Evolutionary conservation across 495 filamentous ascomycete species (phyloP).

Genomic region (Aspergillus affinis): DNA sequence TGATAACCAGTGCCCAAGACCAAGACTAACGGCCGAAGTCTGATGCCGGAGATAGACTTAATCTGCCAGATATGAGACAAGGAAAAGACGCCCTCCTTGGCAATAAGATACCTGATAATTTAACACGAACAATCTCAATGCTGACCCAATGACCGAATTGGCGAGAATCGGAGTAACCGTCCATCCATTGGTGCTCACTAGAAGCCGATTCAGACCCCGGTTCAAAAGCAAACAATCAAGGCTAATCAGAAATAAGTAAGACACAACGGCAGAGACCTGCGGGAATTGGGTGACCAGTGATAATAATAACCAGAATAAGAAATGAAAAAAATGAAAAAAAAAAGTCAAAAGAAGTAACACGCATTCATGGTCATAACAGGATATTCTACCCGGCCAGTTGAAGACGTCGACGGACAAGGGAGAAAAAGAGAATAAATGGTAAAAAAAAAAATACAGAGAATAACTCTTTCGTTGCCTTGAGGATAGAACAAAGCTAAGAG

Average conservation of each 20-base stretch:
- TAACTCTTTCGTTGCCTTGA: background rate
- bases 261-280: conserved; percentile 3
- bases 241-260: conserved; percentile 9
- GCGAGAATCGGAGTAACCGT: conserved; percentile 10
- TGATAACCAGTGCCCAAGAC: background rate
- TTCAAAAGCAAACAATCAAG: conserved; percentile 9
- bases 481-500: background rate
- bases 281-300: background rate
- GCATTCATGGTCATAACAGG: background rate
- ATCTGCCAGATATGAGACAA: background rate
- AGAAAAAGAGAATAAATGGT: background rate
- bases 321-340: conserved; percentile 10
- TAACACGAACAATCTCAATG: conserved; percentile 16
- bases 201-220: conserved; percentile 5
- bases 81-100: conserved; percentile 2
- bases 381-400: background rate
- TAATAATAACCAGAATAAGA: conserved; percentile 11
- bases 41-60: conserved; percentile 1
- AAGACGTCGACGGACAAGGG: background rate
- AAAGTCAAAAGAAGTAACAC: conserved; percentile 14
- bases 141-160: conserved; percentile 9
- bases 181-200: conserved; percentile 6
- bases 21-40: background rate
- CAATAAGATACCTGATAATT: conserved; percentile 9
- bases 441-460: background rate